Base-by-base conservation (phyloP, 495 filamentous ascomycete species). In the Achaetomiella virescens region DNA sequence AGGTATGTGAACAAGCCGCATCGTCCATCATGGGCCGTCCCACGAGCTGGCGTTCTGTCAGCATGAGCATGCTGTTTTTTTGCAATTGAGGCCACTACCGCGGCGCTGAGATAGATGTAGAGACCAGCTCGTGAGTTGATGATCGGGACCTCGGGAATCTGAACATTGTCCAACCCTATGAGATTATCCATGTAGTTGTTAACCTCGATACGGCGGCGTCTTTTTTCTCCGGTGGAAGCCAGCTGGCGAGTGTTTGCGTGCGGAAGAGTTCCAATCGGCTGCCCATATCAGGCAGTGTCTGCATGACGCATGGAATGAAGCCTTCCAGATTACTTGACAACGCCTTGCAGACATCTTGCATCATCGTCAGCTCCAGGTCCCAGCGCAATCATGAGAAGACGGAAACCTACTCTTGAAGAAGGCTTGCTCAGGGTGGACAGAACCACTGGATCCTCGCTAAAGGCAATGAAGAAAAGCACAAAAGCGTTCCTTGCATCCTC, bases 91-190 rank as follows among this genome's bases (percentile, higher is more conserved):
- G 24, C 24, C 47, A 67, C 78, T 74, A 96, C 88, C 73, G 88
- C 78, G 44, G 91, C 83, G 67, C 90, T 91, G 29, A 98, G 74
- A 67, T 92, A 97, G n/a, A 97, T 78, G 69, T 91, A 97, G 59
- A 97, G 75, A 43, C 89, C 90, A 48, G 90, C 91, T 73, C 91
- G 81, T n/a, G 90, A 86, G 66, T 90, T 87, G 11, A 87, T 72
- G 6, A 78, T 72, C 1, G 87, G 85, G 5, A 86, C 70, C 60
- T 91, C 86, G 24, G 84, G 75, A 2, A 93, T 67, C 65, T 63
- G 79, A 65, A 70, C 75, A 61, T 63, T 84, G 65, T 78, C 77
- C 33, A 80, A 54, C n/a, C 67, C 73, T 57, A 81, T 73, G 43
- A 81, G 71, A 38, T 75, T 75, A 45, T 79, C 76, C 65, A 81